Conservation (phyloP, 2,329 filamentous ascomycete genomes). For the Fusarium tanahbumbuense region DNA sequence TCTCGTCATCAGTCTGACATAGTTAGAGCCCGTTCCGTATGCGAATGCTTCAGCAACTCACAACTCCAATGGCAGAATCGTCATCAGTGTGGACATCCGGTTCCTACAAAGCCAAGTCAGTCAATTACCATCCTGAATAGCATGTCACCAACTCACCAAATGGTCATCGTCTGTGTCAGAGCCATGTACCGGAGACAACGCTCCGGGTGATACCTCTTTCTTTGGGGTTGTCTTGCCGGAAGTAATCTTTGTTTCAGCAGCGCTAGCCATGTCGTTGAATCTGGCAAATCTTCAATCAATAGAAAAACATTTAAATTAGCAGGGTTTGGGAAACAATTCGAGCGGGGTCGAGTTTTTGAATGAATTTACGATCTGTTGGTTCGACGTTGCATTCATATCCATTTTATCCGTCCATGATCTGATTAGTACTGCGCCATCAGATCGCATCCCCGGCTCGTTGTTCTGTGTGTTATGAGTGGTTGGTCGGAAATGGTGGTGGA, state of each 20-base stretch:
- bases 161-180: rapidly evolving
- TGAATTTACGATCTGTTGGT: neutral
- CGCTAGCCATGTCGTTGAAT: neutral
- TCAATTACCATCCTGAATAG: constrained; percentile 8
- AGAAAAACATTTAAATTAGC: no score
- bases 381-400: neutral
- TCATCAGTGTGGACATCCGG: neutral
- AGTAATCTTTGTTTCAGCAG: rapidly evolving
- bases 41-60: no score
- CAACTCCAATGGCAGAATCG: constrained; percentile 18
- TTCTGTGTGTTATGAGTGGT: neutral
- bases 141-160: rapidly evolving
- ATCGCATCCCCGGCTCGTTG: neutral
- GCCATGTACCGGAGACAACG: rapidly evolving
- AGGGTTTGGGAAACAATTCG: rapidly evolving
- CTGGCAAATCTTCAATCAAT: no score
- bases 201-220: rapidly evolving
- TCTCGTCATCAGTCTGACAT: constrained; percentile 21
- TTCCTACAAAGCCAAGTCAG: no score
- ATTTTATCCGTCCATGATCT: neutral
- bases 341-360: neutral
- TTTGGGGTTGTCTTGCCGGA: rapidly evolving
- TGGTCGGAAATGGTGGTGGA: neutral
- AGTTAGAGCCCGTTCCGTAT: no score
- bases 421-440: neutral